Evolutionary conservation across 2,329 filamentous ascomycete genomes (phyloP).

Genomic region (Fusarium torreyae): DNA sequence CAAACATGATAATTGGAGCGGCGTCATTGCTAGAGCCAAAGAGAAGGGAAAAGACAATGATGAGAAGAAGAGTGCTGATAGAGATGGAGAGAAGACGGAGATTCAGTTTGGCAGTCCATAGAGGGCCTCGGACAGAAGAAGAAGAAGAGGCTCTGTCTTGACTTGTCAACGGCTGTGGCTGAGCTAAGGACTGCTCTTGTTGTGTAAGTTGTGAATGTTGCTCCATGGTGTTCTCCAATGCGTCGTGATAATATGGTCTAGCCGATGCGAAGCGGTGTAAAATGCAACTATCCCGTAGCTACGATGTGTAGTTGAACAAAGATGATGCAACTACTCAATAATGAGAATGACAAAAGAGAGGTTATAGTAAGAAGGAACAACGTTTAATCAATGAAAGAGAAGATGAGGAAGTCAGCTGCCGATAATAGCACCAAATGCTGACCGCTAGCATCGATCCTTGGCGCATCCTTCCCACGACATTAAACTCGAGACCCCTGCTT

Average conservation of each 20-base stretch:
- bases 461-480: slow-evolving; percentile 12
- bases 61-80: slow-evolving; percentile 22
- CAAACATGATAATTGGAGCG: slow-evolving; percentile 13
- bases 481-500: slow-evolving; percentile 15
- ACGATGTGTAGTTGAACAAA: neutral
- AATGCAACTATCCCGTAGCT: neutral
- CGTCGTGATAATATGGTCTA: slow-evolving; percentile 3
- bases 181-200: neutral
- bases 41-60: slow-evolving; percentile 12
- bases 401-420: neutral
- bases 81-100: slow-evolving; percentile 33
- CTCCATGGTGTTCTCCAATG: neutral
- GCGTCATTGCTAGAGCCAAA: neutral
- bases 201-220: neutral
- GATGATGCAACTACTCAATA: neutral
- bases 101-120: slow-evolving; percentile 29
- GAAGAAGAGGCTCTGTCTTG: neutral
- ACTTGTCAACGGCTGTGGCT: neutral
- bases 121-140: neutral
- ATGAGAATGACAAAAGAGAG: neutral
- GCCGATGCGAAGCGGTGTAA: slow-evolving; percentile 4
- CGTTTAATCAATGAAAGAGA: neutral
- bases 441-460: slow-evolving; percentile 1
- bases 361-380: neutral
- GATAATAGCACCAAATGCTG: neutral